Conservation (phyloP, 306 rosid genomes). For the Lathyrus aphaca region DNA sequence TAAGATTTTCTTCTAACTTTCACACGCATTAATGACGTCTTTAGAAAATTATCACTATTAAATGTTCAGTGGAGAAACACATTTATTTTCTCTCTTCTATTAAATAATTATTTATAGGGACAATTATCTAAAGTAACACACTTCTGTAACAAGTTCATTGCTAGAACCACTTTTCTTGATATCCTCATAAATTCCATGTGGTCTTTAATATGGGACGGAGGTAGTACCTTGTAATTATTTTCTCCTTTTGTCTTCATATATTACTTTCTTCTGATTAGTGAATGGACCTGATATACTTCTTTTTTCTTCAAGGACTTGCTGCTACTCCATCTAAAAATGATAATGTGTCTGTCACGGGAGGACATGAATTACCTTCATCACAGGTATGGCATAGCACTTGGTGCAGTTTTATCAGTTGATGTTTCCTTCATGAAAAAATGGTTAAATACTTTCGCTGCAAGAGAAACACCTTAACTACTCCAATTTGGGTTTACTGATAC, state of each 20-base stretch:
- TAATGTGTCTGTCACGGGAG: conserved; percentile 60
- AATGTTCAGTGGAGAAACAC: too few relatives aligned
- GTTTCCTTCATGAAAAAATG: conserved; percentile 21
- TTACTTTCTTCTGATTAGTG: conserved; percentile 34
- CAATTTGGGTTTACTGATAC: conserved; percentile 28
- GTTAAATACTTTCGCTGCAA: conserved; percentile 27
- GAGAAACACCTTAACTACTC: conserved; percentile 21
- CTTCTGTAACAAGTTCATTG: too few relatives aligned
- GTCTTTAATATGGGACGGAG: too few relatives aligned
- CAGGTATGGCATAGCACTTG: conserved; percentile 62
- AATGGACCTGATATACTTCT: conserved; percentile 42
- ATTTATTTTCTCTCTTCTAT: too few relatives aligned
- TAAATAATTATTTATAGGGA: too few relatives aligned
- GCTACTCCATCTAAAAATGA: conserved; percentile 63
- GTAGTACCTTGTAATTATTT: conserved; percentile 21
- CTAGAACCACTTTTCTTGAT: too few relatives aligned
- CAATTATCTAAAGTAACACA: too few relatives aligned
- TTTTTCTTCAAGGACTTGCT: conserved; percentile 59
- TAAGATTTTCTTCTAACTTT: too few relatives aligned
- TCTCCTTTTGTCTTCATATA: conserved; percentile 34
- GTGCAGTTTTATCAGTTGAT: conserved; percentile 31
- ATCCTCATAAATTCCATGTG: too few relatives aligned
- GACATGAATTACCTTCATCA: conserved; percentile 66
- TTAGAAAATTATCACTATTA: too few relatives aligned
- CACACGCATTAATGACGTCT: too few relatives aligned